Base-by-base conservation (phyloP, 2,329 filamentous ascomycete species). In the Fusarium longipes region DNA sequence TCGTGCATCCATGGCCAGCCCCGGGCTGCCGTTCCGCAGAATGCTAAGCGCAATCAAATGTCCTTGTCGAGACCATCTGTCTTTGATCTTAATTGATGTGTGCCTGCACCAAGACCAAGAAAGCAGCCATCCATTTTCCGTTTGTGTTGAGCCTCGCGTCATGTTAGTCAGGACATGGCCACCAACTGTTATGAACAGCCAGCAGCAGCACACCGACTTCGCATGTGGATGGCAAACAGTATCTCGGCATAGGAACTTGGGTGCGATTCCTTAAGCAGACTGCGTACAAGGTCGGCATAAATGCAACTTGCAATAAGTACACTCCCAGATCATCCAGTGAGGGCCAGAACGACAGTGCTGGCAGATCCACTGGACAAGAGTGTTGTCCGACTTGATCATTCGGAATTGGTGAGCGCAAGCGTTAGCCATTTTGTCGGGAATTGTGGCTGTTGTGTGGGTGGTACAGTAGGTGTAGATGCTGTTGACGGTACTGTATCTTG, bases 301-400 rank as follows among this genome's bases (percentile, higher is more conserved):
- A 77, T 90, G 88, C 49, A 89, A 78, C 76, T 88, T 88, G 84
- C 89, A 91, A 75, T 89, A 89, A 63, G 83, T 82, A 79, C 89
- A 91, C 76, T 91, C 87, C 67, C 86, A 91, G 72, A 91, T 91
- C 77, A 84, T 85, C 86, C 87, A 90, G 77, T 88, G 85, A 50
- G 88, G 88, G 2, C 88, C 88, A 3, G 84, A 86, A 63, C 87
- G 84, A 75, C 89, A 91, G 72, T 89, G 78, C 60, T 85, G 83
- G 80, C 89, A 91, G 49, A 82, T 82, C 88, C 88, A 91, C 75
- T 89, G 84, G 56, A 91, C 83, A 53, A 91, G 76, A 12, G 84
- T 89, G 73, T 81, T 89, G 72, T 90, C 87, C 29, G 87, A 88
- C 78, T 91, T 91, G 78, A 91, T 84, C 77, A 90, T 82, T 72